These are phyloP conservation scores for Aspergillus sojae DNA, from an alignment of 2,329 filamentous ascomycete genomes.

Conservation along the genomic window DNA sequence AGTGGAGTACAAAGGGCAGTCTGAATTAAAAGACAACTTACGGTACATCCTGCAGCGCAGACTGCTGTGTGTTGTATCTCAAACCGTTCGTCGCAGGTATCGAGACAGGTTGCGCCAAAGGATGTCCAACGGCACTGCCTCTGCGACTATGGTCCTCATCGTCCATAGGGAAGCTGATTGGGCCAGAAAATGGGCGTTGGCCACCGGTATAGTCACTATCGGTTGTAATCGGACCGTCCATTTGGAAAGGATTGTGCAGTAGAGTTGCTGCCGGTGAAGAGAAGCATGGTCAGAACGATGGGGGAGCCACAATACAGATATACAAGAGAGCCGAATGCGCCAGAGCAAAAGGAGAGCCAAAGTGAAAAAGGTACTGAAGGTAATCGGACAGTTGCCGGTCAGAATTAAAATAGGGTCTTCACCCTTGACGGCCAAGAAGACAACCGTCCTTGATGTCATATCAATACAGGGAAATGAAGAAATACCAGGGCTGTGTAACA, in stretches of 20 bases:
- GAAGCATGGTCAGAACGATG: conserved; percentile 28
- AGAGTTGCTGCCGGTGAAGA: conserved; percentile 31
- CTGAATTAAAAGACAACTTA: conserved; percentile 54
- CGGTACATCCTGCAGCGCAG: conserved; percentile 55
- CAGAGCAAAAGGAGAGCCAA: conserved; percentile 11
- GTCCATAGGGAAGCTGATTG: conserved; percentile 39
- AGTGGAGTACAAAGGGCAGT: conserved; percentile 36
- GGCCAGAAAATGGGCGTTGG: conserved; percentile 37
- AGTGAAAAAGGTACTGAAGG: conserved; percentile 7
- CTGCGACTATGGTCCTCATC: conserved; percentile 54
- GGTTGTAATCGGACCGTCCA: conserved; percentile 43
- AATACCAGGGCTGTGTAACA: conserved; percentile 22
- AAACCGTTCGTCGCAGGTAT: conserved; percentile 52
- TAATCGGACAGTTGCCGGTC: conserved; percentile 18
- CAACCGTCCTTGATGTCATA: conserved; percentile 21
- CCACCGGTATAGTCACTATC: conserved; percentile 44
- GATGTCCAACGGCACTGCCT: conserved; percentile 52
- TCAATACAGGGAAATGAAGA: conserved; percentile 18
- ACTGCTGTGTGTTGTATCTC: conserved; percentile 56
- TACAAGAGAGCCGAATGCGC: conserved; percentile 10
- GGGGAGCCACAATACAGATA: conserved; percentile 19
- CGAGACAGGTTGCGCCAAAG: conserved; percentile 47
- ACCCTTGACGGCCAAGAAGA: conserved; percentile 25
- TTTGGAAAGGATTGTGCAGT: conserved; percentile 39
- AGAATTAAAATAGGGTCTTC: conserved; percentile 27